Conservation (phyloP, 768 basidiomycete genomes). For the Baorangia bicolor region DNA sequence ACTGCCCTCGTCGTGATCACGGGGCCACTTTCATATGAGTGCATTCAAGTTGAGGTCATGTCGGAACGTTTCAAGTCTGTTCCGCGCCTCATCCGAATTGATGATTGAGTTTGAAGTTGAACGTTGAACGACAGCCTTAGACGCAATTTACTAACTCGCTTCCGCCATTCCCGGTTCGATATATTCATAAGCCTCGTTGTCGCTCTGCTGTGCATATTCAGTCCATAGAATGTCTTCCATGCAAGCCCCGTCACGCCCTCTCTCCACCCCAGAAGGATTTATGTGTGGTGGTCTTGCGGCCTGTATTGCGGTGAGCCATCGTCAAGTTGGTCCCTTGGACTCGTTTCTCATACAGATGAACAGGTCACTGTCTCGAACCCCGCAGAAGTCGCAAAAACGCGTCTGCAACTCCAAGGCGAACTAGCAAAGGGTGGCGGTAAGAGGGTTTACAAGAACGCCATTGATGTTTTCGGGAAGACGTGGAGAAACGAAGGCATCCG, state of each 20-base stretch:
- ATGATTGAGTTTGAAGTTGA: too few species aligned
- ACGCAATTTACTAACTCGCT: too few species aligned
- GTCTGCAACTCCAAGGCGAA: constrained; percentile 95
- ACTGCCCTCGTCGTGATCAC: constrained; percentile 51
- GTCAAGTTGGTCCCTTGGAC: neutral
- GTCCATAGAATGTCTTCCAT: constrained; percentile 19
- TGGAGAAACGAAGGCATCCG: constrained; percentile 86
- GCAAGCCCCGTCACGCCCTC: constrained; percentile 23
- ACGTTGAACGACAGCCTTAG: too few species aligned
- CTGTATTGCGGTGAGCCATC: constrained; percentile 69
- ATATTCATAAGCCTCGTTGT: constrained; percentile 3
- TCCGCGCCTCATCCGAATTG: too few species aligned
- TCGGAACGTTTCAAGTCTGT: neutral
- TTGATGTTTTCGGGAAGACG: constrained; percentile 86
- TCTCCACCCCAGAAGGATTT: constrained; percentile 81
- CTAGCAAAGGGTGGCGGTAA: constrained; percentile 67
- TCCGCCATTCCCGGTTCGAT: neutral
- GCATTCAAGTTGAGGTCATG: constrained; percentile 20
- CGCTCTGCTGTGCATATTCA: neutral
- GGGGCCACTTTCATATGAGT: constrained; percentile 32
- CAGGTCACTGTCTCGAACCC: constrained; percentile 82
- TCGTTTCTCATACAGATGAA: constrained; percentile 1
- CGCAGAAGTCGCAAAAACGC: constrained; percentile 82
- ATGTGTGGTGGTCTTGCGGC: constrained; percentile 89
- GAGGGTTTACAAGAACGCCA: constrained; percentile 86